phyloP scores from a whole-genome alignment of 2,329 filamentous ascomycete species.

The Fusarium clavum region DNA sequence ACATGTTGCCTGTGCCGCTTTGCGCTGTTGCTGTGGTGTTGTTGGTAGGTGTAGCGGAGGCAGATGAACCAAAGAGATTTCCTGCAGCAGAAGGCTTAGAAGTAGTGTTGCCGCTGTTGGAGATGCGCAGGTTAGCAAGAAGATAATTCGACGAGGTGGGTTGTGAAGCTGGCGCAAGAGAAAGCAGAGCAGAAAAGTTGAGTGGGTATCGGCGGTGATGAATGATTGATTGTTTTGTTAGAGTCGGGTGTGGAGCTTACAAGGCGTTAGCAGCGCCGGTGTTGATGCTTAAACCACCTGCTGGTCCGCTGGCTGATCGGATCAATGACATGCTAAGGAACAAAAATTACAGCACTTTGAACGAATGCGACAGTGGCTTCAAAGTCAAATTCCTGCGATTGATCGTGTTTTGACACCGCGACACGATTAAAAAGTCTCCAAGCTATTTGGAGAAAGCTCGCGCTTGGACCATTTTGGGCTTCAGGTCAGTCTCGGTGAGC shows the following conservation, averaged over 20 bases:
- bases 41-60: constrained; percentile 34
- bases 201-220: constrained; percentile 29
- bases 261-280: constrained; percentile 67
- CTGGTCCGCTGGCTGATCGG: constrained; percentile 69
- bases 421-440: constrained; percentile 33
- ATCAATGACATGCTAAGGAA: constrained; percentile 60
- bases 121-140: constrained; percentile 32
- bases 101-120: constrained; percentile 43
- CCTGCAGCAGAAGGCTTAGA: constrained; percentile 51
- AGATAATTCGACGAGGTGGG: background rate
- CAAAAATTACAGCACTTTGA: constrained; percentile 23
- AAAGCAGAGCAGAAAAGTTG: constrained; percentile 14
- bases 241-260: constrained; percentile 48
- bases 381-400: constrained; percentile 34
- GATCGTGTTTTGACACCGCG: constrained; percentile 39
- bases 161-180: constrained; percentile 12
- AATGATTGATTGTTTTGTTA: constrained; percentile 41
- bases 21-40: constrained; percentile 45
- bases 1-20: constrained; percentile 48
- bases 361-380: constrained; percentile 37
- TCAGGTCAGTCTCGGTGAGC: constrained; percentile 33
- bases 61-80: constrained; percentile 53
- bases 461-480: constrained; percentile 38
- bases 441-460: constrained; percentile 28
- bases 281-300: constrained; percentile 72